Base-by-base conservation (phyloP, 306 rosid species). In the Fagus crenata region DNA sequence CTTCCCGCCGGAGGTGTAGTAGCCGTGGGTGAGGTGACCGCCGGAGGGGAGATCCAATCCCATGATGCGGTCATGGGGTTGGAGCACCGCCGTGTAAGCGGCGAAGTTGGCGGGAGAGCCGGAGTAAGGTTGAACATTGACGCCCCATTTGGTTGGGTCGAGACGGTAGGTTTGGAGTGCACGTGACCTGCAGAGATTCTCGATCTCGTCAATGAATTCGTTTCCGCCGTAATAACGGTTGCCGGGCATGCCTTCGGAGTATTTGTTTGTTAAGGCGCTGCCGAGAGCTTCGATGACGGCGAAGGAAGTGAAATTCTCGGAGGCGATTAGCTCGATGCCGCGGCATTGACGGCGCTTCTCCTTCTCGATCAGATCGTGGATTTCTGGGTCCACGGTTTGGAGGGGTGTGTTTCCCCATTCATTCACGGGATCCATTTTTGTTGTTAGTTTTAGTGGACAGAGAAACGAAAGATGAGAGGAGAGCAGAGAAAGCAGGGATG, bases 81-180 rank as follows among this genome's bases (percentile, higher is more conserved):
- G 80, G 3, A 93, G 97, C 33, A 93, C 92, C 0, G 98, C 98
- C 28, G 98, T 93, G 88, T 93, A 93, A 71, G 98, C 98, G 37
- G 98, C 98, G 85, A 93, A 93, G 67, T 93, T 93, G 0, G 98
- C 98, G 4, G 98, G 98, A 0, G 97, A 91, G 3, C 98, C 98
- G 28, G 98, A 93, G 71, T 93, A 93, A 0, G 98, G 98, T 71
- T 93, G 98, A 1, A 93, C 98, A 60, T 93, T 93, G 54, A 93
- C 98, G 5, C 98, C 98, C 98, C 98, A 93, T 0, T 17, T 61
- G 17, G 86, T 28, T 3, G 98, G 67, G 78, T 91, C 93, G 46
- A 82, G 77, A 51, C 84, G 93, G 59, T 84, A 93, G 3, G 92
- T 91, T 54, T 87, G 67, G n/a, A 93, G 95, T 46, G 98, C 98